Evolutionary conservation across 192 early-diverging fungal species (phyloP), one percentile per base, ranked within the genome.

Genomic region (Dispira parvispora): DNA sequence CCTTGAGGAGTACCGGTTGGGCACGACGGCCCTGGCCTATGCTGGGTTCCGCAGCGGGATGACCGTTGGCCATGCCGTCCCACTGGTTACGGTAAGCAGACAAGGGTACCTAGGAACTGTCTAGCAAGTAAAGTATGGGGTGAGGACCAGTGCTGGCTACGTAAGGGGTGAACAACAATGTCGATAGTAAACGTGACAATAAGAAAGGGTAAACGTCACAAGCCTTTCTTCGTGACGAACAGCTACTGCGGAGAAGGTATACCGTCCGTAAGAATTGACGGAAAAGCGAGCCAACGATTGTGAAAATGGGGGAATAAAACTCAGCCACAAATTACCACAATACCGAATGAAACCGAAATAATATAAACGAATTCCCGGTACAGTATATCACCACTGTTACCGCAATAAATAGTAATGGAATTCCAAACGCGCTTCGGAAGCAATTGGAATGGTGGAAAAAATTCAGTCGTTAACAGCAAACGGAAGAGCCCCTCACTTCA

Each of bases 1-100:
- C 82, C 63, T 79, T 83, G 45, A 20, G 43, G 1, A 56, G 26
- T 20, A 23, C 49, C 4, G 16, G 49, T 18, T 50, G 49, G 49
- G n/a, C 16, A 50, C 23, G 49, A 23, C 23, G 16, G 23, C n/a
- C 16, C n/a, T 50, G n/a, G 49, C 23, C 16, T 23, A 50, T 18
- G n/a, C 49, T 20, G 54, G 54, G 54, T 14, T 20, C n/a, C 13
- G 54, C 21, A 56, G 54, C 13, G 54, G n/a, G 54, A 27, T 56
- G n/a, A 16, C n/a, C 13, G 14, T 27, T 14, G 25, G 54, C 13
- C 21, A 27, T 20, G 23, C 16, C 23, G 16, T 20, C n/a, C n/a
- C 16, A 23, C 49, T 20, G 49, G n/a, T 18, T 50, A 50, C 49
- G 16, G n/a, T 50, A 56, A 14, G 14, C 13, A 56, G n/a, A 16